Evolutionary conservation across 2,329 filamentous ascomycete genomes (phyloP).

Genomic region (Microcyclosporella mali): DNA sequence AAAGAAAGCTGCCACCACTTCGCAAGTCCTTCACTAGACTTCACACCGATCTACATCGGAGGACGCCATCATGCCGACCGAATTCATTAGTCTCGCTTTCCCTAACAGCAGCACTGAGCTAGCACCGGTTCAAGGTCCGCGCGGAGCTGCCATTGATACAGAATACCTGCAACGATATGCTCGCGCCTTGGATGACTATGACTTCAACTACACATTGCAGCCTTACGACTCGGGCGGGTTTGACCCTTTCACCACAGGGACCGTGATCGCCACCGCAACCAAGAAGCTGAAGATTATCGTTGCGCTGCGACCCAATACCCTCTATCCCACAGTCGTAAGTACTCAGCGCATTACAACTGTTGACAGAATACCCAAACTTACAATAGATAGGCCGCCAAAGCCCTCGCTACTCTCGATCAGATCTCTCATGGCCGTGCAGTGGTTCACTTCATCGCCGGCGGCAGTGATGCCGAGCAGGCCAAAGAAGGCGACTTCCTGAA

Average conservation of each 20-base stretch:
- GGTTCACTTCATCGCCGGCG: slow-evolving; percentile 59
- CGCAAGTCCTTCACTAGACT: neutral
- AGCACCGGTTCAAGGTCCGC: slow-evolving; percentile 42
- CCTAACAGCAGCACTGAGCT: slow-evolving; percentile 54
- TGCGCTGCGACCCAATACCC: slow-evolving; percentile 55
- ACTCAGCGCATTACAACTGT: too few relatives aligned
- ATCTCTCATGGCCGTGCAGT: slow-evolving; percentile 53
- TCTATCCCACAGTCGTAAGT: slow-evolving; percentile 51
- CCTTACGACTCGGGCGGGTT: slow-evolving; percentile 52
- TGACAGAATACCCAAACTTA: too few relatives aligned
- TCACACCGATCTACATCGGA: neutral
- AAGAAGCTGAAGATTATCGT: slow-evolving; percentile 58
- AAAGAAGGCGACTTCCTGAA: slow-evolving; percentile 54
- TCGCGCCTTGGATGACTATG: slow-evolving; percentile 53
- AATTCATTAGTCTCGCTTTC: slow-evolving; percentile 56
- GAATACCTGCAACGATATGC: slow-evolving; percentile 54
- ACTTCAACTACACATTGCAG: slow-evolving; percentile 56
- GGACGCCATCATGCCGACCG: slow-evolving; percentile 27
- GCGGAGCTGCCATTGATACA: slow-evolving; percentile 45
- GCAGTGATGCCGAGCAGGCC: slow-evolving; percentile 55
- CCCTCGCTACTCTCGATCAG: slow-evolving; percentile 56
- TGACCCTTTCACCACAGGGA: slow-evolving; percentile 54
- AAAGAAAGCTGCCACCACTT: neutral
- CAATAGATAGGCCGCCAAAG: slow-evolving; percentile 46
- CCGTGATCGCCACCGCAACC: slow-evolving; percentile 52